A percentile compares a stretch with the other conserved stretches of the same genome.
phyloP scores from a whole-genome alignment of 306 rosid genomes.

The Prunus kanzakura region DNA sequence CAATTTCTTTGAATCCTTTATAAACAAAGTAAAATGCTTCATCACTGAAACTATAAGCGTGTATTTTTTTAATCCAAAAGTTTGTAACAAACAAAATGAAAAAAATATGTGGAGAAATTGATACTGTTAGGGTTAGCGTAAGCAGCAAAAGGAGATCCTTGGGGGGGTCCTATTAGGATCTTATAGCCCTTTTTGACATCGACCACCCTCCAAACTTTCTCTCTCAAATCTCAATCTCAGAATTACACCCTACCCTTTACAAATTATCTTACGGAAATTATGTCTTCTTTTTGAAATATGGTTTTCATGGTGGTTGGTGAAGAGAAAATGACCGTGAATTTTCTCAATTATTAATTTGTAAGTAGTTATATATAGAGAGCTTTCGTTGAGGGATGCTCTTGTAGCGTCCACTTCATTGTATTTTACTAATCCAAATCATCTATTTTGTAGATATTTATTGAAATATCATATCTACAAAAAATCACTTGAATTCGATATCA shows the following conservation, averaged over 20 bases:
- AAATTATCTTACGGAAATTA: constrained; percentile 18
- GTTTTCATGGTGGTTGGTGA: constrained; percentile 41
- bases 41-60: background rate
- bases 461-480: too few species aligned
- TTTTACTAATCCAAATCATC: too few species aligned
- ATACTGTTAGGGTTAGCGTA: constrained; percentile 43
- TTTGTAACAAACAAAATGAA: background rate
- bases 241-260: constrained; percentile 30
- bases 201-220: constrained; percentile 53
- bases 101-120: constrained; percentile 2
- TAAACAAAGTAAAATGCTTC: background rate
- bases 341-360: constrained; percentile 3
- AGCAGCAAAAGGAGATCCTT: constrained; percentile 59
- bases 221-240: constrained; percentile 13
- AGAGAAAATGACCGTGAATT: constrained; percentile 29
- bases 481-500: too few species aligned
- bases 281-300: background rate
- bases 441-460: too few species aligned
- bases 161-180: constrained; percentile 67
- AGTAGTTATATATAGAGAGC: background rate
- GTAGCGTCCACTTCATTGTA: too few species aligned
- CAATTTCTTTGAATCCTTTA: too few species aligned
- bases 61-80: background rate
- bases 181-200: constrained; percentile 41
- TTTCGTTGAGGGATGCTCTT: too few species aligned